These are phyloP conservation scores for Niveomyces coronatus DNA, from an alignment of 2,329 filamentous ascomycete genomes.

Conservation along the genomic window DNA sequence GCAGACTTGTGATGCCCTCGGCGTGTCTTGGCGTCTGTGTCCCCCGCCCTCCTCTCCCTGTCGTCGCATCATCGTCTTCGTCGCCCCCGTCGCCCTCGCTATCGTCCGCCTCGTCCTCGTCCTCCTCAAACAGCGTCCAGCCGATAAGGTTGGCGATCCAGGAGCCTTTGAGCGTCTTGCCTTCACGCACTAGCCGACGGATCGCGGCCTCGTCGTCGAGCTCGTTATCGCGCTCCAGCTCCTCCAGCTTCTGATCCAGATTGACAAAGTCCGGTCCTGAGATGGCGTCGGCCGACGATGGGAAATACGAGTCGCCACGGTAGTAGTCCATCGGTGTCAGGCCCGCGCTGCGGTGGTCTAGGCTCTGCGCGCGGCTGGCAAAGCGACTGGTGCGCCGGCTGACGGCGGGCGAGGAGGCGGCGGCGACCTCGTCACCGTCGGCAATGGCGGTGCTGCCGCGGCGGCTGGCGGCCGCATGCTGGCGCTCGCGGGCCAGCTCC, in stretches of 20 bases:
- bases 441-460: conserved; percentile 32
- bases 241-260: conserved; percentile 48
- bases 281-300: conserved; percentile 25
- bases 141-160: conserved; percentile 51
- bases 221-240: conserved; percentile 38
- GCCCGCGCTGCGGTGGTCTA: conserved; percentile 26
- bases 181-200: conserved; percentile 43
- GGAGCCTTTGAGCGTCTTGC: conserved; percentile 40
- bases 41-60: conserved; percentile 19
- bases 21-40: conserved; percentile 26
- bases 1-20: conserved; percentile 29
- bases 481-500: conserved; percentile 39
- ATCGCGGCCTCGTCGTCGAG: conserved; percentile 50
- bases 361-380: conserved; percentile 27
- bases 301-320: conserved; percentile 36
- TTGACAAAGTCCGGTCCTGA: conserved; percentile 53
- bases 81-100: conserved; percentile 32
- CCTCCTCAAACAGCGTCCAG: conserved; percentile 52
- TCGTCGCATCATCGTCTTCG: conserved; percentile 20
- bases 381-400: conserved; percentile 41
- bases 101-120: conserved; percentile 46
- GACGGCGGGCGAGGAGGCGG: conserved; percentile 23
- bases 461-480: conserved; percentile 38
- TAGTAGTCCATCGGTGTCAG: conserved; percentile 33
- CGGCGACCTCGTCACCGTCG: conserved; percentile 27